Evolutionary conservation across 345 rosid genomes (phyloP).

Genomic region (Citrus reticulata): DNA sequence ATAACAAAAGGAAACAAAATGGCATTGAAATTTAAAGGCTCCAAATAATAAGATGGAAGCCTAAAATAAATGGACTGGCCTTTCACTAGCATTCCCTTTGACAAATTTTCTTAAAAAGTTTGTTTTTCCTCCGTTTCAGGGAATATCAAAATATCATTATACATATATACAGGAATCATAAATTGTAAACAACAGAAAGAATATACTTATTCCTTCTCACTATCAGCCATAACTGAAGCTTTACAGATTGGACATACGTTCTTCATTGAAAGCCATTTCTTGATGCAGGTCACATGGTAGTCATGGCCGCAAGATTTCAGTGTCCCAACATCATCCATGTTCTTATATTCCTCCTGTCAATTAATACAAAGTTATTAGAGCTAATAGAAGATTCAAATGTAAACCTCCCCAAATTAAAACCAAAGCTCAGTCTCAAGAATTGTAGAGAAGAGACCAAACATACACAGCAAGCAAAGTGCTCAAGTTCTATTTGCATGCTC

Average conservation of each 20-base stretch:
- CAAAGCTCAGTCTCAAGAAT: not conserved
- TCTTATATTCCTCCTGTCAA: slow-evolving; percentile 69
- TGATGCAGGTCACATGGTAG: slow-evolving; percentile 71
- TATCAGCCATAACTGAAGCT: slow-evolving; percentile 46
- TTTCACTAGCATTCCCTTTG: slow-evolving; percentile 12
- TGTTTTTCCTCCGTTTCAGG: slow-evolving; percentile 7
- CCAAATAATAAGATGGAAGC: slow-evolving; percentile 23
- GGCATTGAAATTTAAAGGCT: slow-evolving; percentile 5
- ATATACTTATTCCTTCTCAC: slow-evolving; percentile 13
- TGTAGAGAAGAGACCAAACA: not conserved
- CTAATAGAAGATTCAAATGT: not conserved
- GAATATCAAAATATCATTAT: not conserved
- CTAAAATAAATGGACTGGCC: slow-evolving; percentile 26
- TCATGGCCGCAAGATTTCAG: slow-evolving; percentile 66
- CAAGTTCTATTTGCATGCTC: not conserved
- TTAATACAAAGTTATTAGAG: not conserved
- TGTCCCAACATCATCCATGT: slow-evolving; percentile 51
- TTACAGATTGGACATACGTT: slow-evolving; percentile 88
- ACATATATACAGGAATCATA: slow-evolving; percentile 18
- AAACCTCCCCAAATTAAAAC: not conserved
- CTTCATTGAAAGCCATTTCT: slow-evolving; percentile 85
- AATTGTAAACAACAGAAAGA: not conserved
- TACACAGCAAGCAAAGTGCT: too few relatives aligned
- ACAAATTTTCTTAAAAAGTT: slow-evolving; percentile 24
- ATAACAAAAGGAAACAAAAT: not conserved